A percentile compares a stretch with the other conserved stretches of the same genome.
Evolutionary conservation across 164 flowering plant species (phyloP).

Genomic region (grape (Vitis vinifera)): ASM3070453v1 NC_081817.1:27759001-27759500

Average conservation of each 20-base stretch:
- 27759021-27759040: not conserved
- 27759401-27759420: conserved; percentile 29
- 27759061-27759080: conserved; percentile 15
- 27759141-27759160: conserved; percentile 26
- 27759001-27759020: too few species aligned
- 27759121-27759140: conserved; percentile 30
- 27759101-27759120: conserved; percentile 29
- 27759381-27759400: conserved; percentile 32
- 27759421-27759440: conserved; percentile 17
- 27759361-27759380: conserved; percentile 17
- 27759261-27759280: conserved; percentile 26
- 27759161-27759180: conserved; percentile 35
- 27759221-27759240: conserved; percentile 34
- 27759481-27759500: conserved; percentile 4
- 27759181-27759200: conserved; percentile 35
- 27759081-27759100: conserved; percentile 32
- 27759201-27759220: conserved; percentile 41
- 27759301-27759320: too few species aligned
- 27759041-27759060: not conserved
- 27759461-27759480: not conserved
- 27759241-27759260: conserved; percentile 36
- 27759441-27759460: not conserved
- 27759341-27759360: not conserved
- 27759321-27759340: too few species aligned
- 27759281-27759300: not conserved